Conservation (phyloP, 768 basidiomycete genomes). For the Termitomyces sp. region DNA sequence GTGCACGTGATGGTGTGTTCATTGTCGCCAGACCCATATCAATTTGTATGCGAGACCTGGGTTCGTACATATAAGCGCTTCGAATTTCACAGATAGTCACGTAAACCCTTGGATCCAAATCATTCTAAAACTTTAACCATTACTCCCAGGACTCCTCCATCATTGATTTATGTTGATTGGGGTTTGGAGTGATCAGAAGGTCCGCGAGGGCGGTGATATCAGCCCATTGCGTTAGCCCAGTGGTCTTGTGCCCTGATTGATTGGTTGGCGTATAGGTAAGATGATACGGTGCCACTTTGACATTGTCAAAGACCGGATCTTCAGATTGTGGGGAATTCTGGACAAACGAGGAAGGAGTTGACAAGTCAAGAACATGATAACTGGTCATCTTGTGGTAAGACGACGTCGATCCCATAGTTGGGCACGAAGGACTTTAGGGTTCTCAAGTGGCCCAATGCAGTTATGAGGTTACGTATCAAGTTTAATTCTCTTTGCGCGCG, state of each 20-base stretch:
- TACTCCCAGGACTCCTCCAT: background rate
- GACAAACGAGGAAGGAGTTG: background rate
- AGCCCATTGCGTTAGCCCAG: background rate
- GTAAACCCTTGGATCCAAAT: background rate
- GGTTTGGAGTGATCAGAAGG: background rate
- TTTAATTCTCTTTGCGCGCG: background rate
- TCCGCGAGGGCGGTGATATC: background rate
- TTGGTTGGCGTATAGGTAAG: background rate
- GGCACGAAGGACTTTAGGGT: background rate
- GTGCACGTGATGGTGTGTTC: background rate
- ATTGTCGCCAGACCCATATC: background rate
- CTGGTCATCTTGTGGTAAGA: background rate
- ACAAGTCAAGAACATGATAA: background rate
- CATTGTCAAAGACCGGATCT: background rate
- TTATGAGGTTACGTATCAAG: background rate
- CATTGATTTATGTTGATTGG: background rate
- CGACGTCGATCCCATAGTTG: background rate
- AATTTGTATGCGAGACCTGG: background rate
- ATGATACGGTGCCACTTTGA: background rate
- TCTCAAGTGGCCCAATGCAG: background rate
- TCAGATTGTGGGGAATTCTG: background rate
- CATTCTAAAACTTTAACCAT: background rate
- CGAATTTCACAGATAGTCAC: background rate
- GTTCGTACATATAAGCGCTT: background rate
- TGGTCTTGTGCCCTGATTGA: slow-evolving; percentile 2